Evolutionary conservation across 495 filamentous ascomycete genomes (phyloP).

Genomic region (Penicillium ucsense): DNA sequence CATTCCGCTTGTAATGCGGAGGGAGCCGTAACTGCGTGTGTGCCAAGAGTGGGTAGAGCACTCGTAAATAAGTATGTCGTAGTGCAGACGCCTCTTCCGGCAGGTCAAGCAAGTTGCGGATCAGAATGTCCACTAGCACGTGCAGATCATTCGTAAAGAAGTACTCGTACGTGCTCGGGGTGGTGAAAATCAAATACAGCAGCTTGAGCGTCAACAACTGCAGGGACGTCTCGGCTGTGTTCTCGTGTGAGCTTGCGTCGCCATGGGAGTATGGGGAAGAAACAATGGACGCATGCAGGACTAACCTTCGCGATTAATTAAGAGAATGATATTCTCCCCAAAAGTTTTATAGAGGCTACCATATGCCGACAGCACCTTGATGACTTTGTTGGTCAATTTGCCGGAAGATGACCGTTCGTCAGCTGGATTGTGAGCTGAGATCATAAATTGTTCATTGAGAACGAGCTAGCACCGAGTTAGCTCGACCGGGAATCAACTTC

Average conservation of each 20-base stretch:
- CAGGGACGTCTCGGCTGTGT: constrained; percentile 65
- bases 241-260: no score
- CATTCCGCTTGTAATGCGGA: constrained; percentile 86
- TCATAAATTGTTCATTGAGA: constrained; percentile 97
- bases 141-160: constrained; percentile 97
- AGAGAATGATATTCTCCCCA: constrained; percentile 92
- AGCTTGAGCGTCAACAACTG: constrained; percentile 94
- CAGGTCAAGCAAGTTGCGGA: constrained; percentile 89
- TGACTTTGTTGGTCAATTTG: constrained; percentile 80
- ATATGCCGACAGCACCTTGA: constrained; percentile 74
- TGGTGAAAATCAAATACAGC: constrained; percentile 90
- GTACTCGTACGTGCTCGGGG: constrained; percentile 83
- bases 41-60: constrained; percentile 79
- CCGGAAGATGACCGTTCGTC: constrained; percentile 25
- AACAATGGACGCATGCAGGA: neutral
- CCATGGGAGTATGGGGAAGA: no score
- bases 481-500: neutral
- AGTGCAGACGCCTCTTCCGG: constrained; percentile 70
- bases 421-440: constrained; percentile 48
- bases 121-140: constrained; percentile 89
- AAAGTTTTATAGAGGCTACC: constrained; percentile 84
- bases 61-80: constrained; percentile 95
- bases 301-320: constrained; percentile 85
- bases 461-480: constrained; percentile 55
- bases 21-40: constrained; percentile 81